Evolutionary conservation across 2,329 filamentous ascomycete genomes (phyloP).

Genomic region (Nigrospora sphaerica): DNA sequence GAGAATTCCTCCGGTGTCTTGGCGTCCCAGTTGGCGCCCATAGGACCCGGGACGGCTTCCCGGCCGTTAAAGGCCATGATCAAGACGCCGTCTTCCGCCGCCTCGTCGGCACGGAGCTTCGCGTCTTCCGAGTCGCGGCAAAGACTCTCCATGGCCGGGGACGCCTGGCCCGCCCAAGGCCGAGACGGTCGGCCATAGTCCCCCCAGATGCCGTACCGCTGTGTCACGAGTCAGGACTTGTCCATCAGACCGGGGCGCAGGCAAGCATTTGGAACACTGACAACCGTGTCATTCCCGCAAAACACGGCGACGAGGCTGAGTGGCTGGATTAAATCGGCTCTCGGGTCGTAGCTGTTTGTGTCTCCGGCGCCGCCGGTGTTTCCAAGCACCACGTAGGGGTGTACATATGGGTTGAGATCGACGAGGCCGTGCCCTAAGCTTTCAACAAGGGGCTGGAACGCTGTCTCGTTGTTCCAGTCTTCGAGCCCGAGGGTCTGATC

Average conservation of each 20-base stretch:
- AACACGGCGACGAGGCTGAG: constrained; percentile 44
- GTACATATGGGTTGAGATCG: constrained; percentile 43
- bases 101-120: not conserved
- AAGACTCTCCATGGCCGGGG: not conserved
- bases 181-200: not conserved
- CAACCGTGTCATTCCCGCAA: not conserved
- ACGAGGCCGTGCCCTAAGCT: constrained; percentile 26
- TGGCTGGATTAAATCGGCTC: constrained; percentile 33
- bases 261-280: not conserved
- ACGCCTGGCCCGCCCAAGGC: not conserved
- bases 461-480: constrained; percentile 19
- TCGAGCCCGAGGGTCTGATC: too few species aligned
- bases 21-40: not conserved
- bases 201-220: not conserved
- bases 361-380: constrained; percentile 29
- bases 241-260: too few species aligned
- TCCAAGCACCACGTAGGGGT: constrained; percentile 48
- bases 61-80: not conserved
- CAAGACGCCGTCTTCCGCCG: not conserved
- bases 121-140: not conserved
- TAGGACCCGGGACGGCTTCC: not conserved
- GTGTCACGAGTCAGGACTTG: too few species aligned
- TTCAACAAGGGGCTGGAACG: constrained; percentile 31
- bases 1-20: not conserved
- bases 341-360: constrained; percentile 32